Conservation (phyloP, 352 stramenopile genomes). For the Plasmopara viticola region DNA sequence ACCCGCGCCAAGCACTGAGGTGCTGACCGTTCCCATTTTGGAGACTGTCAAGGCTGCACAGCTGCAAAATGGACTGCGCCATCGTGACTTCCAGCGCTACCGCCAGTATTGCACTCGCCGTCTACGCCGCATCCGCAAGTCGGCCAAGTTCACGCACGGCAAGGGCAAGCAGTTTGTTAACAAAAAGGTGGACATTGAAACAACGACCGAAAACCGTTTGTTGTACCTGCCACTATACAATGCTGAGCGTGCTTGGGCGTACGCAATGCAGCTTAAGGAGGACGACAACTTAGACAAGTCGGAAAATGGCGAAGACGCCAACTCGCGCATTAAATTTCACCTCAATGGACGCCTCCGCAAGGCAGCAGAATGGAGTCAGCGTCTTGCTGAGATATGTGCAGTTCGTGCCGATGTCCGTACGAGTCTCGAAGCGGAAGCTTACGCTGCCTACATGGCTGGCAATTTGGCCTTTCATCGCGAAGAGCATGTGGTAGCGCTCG, state of each 20-base stretch:
- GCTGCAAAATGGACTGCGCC: slow-evolving; percentile 84
- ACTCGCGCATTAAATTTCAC: slow-evolving; percentile 87
- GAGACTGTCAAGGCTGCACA: slow-evolving; percentile 88
- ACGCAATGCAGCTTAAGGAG: slow-evolving; percentile 89
- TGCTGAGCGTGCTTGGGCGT: slow-evolving; percentile 87
- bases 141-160: slow-evolving; percentile 82
- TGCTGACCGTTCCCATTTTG: slow-evolving; percentile 55
- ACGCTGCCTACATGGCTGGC: slow-evolving; percentile 83
- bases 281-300: slow-evolving; percentile 84
- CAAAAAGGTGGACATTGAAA: slow-evolving; percentile 84
- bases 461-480: slow-evolving; percentile 87
- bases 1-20: slow-evolving; percentile 23
- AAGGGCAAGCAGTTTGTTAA: slow-evolving; percentile 79
- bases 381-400: slow-evolving; percentile 71
- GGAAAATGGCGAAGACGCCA: slow-evolving; percentile 79
- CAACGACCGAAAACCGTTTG: slow-evolving; percentile 53
- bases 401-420: slow-evolving; percentile 79
- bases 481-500: slow-evolving; percentile 71
- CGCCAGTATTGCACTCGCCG: slow-evolving; percentile 86
- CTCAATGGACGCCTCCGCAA: slow-evolving; percentile 83
- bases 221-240: slow-evolving; percentile 88
- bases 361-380: slow-evolving; percentile 80
- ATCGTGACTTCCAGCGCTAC: slow-evolving; percentile 89
- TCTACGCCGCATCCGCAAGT: slow-evolving; percentile 83
- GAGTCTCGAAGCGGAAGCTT: slow-evolving; percentile 84